These are phyloP conservation scores for Vitis rotundifolia DNA, from an alignment of 164 flowering plant species.

Conservation along the genomic window DNA sequence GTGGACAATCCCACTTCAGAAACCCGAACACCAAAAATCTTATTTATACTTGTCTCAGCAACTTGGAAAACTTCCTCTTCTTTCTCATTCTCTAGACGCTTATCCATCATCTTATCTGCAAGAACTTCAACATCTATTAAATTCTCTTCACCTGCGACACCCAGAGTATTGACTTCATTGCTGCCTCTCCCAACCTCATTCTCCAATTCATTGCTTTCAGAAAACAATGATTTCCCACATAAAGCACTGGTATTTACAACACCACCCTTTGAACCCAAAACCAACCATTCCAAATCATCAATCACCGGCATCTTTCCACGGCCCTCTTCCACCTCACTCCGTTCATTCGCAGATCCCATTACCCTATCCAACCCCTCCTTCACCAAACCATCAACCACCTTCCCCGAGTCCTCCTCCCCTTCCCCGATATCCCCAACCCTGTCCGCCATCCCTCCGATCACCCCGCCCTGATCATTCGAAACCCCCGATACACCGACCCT, in stretches of 20 bases:
- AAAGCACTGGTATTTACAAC: not conserved
- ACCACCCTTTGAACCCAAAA: not conserved
- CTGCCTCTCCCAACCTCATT: not conserved
- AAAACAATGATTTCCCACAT: not conserved
- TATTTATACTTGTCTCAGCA: not conserved
- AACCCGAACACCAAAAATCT: not conserved
- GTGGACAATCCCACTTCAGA: not conserved
- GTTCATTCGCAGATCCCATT: conserved; percentile 4
- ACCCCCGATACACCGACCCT: not conserved
- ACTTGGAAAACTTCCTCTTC: not conserved
- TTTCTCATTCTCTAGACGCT: not conserved
- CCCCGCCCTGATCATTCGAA: not conserved
- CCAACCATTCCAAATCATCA: not conserved
- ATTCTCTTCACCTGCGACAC: too few species aligned
- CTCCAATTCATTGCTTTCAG: not conserved
- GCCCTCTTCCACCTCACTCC: not conserved
- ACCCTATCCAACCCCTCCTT: conserved; percentile 1
- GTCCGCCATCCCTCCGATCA: not conserved
- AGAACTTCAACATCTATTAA: not conserved
- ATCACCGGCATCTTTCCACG: not conserved
- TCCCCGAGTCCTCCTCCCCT: not conserved
- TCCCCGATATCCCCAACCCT: not conserved
- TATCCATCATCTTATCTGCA: not conserved
- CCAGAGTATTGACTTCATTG: not conserved
- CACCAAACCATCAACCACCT: not conserved